A percentile compares a stretch with the other conserved stretches of the same genome.
phyloP scores from a whole-genome alignment of 805 yeast species.

The Hanseniaspora meyeri region DNA sequence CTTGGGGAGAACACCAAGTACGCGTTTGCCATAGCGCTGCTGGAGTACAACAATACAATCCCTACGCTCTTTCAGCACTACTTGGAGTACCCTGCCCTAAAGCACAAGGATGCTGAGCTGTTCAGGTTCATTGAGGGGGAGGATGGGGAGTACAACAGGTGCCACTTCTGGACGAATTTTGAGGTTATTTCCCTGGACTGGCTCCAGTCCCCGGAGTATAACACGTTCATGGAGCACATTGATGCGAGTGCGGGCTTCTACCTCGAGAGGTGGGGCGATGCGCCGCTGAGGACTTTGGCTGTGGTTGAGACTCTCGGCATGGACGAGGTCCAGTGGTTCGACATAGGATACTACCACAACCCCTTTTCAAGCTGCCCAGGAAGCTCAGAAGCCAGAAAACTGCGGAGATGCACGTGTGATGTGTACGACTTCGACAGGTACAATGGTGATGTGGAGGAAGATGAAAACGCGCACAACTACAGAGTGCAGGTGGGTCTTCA shows the following conservation, averaged over 20 bases:
- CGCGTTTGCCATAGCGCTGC: constrained; percentile 73
- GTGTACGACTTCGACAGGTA: constrained; percentile 19
- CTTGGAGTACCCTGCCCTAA: constrained; percentile 45
- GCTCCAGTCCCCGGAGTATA: constrained; percentile 54
- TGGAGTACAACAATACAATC: constrained; percentile 75
- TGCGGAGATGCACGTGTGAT: constrained; percentile 53
- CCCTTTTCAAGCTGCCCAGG: constrained; percentile 59
- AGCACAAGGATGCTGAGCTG: constrained; percentile 34
- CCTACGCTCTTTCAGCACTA: constrained; percentile 70
- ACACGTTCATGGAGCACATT: constrained; percentile 47
- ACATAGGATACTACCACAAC: constrained; percentile 60
- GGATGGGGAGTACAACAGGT: constrained; percentile 53
- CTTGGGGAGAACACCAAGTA: constrained; percentile 65
- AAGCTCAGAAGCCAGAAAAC: constrained; percentile 35
- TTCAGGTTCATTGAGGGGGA: constrained; percentile 30
- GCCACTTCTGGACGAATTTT: constrained; percentile 83
- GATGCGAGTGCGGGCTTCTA: constrained; percentile 65
- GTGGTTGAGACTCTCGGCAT: background rate
- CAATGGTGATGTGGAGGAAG: background rate
- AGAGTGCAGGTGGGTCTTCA: constrained; percentile 33
- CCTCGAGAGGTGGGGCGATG: constrained; percentile 92
- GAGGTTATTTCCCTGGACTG: constrained; percentile 56
- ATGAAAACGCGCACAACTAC: constrained; percentile 17
- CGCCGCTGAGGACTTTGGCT: constrained; percentile 53
- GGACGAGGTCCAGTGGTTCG: constrained; percentile 4